A percentile compares a stretch with the other conserved stretches of the same genome.
phyloP scores from a whole-genome alignment of 1,284 basidiomycete genomes.

The Serendipita sp. region DNA sequence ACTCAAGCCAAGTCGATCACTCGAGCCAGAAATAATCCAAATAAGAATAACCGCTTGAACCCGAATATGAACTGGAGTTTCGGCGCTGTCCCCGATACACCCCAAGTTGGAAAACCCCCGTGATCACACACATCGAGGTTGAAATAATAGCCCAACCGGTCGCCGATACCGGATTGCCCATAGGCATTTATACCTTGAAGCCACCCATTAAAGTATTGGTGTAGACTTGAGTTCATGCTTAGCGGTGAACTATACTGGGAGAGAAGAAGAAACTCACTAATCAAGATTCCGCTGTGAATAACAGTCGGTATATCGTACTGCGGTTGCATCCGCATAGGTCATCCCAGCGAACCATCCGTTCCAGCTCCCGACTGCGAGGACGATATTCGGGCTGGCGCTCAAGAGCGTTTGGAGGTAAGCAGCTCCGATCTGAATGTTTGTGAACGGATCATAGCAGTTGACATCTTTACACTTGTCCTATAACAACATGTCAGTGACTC shows the following conservation, averaged over 20 bases:
- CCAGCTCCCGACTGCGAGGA: neutral
- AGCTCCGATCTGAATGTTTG: neutral
- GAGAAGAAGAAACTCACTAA: conserved; percentile 36
- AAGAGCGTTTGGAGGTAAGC: neutral
- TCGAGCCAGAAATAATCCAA: too few species aligned
- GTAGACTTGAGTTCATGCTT: conserved; percentile 32
- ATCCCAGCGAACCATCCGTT: conserved; percentile 5
- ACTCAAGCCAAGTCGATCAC: too few species aligned
- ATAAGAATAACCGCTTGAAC: too few species aligned
- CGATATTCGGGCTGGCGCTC: neutral
- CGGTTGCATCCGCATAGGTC: conserved; percentile 39
- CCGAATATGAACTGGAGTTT: neutral
- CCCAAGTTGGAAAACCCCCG: neutral
- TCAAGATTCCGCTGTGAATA: conserved; percentile 69
- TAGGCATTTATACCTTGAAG: conserved; percentile 42
- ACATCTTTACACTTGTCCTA: neutral
- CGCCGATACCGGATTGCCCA: conserved; percentile 24
- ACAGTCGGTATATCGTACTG: conserved; percentile 35
- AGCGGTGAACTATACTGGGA: neutral
- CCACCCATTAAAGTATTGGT: conserved; percentile 74
- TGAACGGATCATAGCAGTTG: conserved; percentile 5
- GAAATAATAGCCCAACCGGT: conserved; percentile 50
- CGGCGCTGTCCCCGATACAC: neutral
- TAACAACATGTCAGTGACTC: neutral
- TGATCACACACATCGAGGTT: conserved; percentile 41